Percentiles rank a stretch among this genome's conserved stretches.
phyloP scores from a whole-genome alignment of 305 asterid genomes.

The Fraxinus xanthoxyloides region DNA sequence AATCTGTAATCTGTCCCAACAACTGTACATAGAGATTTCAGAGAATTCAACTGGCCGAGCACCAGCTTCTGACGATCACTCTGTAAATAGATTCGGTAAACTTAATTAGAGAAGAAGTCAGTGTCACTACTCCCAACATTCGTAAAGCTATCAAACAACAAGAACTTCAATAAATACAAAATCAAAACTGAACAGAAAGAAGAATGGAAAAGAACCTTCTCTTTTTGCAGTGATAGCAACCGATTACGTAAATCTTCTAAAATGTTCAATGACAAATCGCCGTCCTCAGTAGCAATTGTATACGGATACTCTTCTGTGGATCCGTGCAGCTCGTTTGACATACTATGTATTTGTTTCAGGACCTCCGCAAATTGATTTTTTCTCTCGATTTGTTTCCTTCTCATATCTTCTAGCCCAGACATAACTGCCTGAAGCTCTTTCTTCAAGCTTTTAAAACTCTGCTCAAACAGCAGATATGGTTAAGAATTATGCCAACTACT shows the following conservation, averaged over 20 bases:
- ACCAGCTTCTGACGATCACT: conserved; percentile 66
- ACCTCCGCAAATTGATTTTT: conserved; percentile 57
- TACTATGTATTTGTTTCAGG: conserved; percentile 54
- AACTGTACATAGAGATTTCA: conserved; percentile 63
- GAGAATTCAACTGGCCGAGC: conserved; percentile 42
- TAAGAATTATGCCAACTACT: not conserved
- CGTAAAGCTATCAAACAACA: conserved; percentile 12
- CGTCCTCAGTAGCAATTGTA: conserved; percentile 42
- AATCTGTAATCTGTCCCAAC: conserved; percentile 72
- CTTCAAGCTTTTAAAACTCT: conserved; percentile 63
- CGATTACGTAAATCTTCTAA: conserved; percentile 58
- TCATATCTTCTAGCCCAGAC: conserved; percentile 68
- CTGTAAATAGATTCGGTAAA: conserved; percentile 35
- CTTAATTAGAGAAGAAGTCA: conserved; percentile 6
- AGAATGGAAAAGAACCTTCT: conserved; percentile 48
- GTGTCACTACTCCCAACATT: conserved; percentile 12
- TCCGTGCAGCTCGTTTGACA: conserved; percentile 56
- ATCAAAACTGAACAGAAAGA: conserved; percentile 1
- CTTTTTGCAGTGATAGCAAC: conserved; percentile 55
- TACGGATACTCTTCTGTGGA: conserved; percentile 30
- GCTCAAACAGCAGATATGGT: conserved; percentile 30
- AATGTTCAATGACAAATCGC: conserved; percentile 64
- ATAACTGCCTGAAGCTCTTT: conserved; percentile 56
- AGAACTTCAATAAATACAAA: not conserved
- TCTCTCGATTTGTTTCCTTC: conserved; percentile 58